Evolutionary conservation across 345 rosid genomes (phyloP).

Genomic region (Cardiospermum halicacabum): DNA sequence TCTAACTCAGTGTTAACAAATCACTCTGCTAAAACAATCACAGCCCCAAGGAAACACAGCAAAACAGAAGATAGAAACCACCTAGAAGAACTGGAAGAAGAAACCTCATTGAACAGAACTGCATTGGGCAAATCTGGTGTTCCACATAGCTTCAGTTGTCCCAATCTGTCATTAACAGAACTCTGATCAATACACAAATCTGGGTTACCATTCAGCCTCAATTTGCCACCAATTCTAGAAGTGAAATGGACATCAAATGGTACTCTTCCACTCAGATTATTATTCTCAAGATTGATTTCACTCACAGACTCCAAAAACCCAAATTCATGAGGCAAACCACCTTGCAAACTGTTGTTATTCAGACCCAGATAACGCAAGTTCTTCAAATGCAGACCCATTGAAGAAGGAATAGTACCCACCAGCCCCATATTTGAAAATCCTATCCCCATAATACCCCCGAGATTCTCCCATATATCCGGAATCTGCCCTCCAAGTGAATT

Average conservation of each 20-base stretch:
- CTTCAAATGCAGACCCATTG: slow-evolving; percentile 41
- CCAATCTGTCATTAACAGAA: slow-evolving; percentile 8
- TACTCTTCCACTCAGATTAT: slow-evolving; percentile 49
- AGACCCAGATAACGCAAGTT: slow-evolving; percentile 45
- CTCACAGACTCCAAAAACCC: slow-evolving; percentile 28
- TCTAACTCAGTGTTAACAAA: slow-evolving; percentile 1
- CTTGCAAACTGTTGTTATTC: slow-evolving; percentile 55
- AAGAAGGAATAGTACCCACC: slow-evolving; percentile 47
- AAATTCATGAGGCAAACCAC: slow-evolving; percentile 47
- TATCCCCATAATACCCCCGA: slow-evolving; percentile 43
- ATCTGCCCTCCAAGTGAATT: slow-evolving; percentile 51
- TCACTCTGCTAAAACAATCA: slow-evolving; percentile 15
- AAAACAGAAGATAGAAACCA: slow-evolving; percentile 3
- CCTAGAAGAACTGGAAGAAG: slow-evolving; percentile 9
- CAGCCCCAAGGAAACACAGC: slow-evolving; percentile 18
- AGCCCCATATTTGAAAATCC: slow-evolving; percentile 54
- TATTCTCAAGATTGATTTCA: slow-evolving; percentile 66
- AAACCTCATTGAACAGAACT: slow-evolving; percentile 14
- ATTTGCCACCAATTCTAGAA: slow-evolving; percentile 34
- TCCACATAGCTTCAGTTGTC: slow-evolving; percentile 27
- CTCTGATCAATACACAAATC: slow-evolving; percentile 31
- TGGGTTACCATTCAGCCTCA: slow-evolving; percentile 50
- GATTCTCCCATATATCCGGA: slow-evolving; percentile 55
- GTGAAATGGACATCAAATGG: slow-evolving; percentile 44
- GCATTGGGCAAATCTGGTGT: slow-evolving; percentile 21